phyloP scores from a whole-genome alignment of 495 filamentous ascomycete genomes.

The Aspergillus taichungensis region DNA sequence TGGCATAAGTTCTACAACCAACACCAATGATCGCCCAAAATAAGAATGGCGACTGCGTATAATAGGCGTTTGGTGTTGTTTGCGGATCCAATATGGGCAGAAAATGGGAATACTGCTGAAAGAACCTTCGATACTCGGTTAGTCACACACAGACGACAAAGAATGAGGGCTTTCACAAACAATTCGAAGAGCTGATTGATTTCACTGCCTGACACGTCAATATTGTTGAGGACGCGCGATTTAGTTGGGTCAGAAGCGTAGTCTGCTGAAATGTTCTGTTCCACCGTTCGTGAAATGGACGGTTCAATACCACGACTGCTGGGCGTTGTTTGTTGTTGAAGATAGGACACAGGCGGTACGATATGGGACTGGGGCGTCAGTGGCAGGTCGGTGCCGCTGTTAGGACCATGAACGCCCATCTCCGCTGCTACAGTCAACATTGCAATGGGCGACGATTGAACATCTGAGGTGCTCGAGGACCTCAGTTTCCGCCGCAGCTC shows the following conservation, averaged over 20 bases:
- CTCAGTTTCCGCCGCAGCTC: constrained; percentile 27
- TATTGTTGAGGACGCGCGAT: constrained; percentile 21
- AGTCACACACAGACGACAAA: too few relatives aligned
- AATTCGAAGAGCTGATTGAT: constrained; percentile 31
- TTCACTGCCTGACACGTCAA: constrained; percentile 20
- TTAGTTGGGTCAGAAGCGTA: constrained; percentile 10
- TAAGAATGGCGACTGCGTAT: constrained; percentile 36
- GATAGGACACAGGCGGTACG: constrained; percentile 6
- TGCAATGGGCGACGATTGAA: constrained; percentile 21
- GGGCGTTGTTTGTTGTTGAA: constrained; percentile 12
- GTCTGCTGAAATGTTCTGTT: not conserved
- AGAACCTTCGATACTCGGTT: constrained; percentile 26
- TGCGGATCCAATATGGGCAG: constrained; percentile 36
- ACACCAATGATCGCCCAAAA: constrained; percentile 43
- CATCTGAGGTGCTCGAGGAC: constrained; percentile 12
- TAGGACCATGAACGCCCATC: constrained; percentile 9
- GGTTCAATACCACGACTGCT: not conserved
- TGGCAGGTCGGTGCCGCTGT: not conserved
- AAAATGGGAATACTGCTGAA: constrained; percentile 36
- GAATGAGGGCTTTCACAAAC: constrained; percentile 9
- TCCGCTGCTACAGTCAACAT: constrained; percentile 25
- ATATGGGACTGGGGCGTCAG: constrained; percentile 8
- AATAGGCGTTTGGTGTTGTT: constrained; percentile 33
- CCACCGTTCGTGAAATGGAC: constrained; percentile 1
- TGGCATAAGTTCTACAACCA: constrained; percentile 26